Percentiles rank a stretch among this genome's conserved stretches.
phyloP scores from a whole-genome alignment of 306 rosid species.

The Rosa persica region DNA sequence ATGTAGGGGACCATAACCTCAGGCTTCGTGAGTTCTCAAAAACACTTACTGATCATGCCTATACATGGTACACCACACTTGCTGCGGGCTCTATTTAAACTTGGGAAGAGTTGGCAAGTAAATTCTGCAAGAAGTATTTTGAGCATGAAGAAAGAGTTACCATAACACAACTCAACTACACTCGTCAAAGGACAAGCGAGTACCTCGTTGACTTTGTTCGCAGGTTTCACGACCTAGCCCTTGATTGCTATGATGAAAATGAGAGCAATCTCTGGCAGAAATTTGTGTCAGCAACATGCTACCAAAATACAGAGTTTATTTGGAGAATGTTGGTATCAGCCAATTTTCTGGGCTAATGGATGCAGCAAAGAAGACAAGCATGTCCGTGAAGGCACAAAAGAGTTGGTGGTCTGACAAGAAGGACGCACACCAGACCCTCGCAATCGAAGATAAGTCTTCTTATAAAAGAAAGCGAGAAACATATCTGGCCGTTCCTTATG shows the following conservation, averaged over 20 bases:
- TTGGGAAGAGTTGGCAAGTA: background rate
- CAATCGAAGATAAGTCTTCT: background rate
- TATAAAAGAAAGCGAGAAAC: background rate
- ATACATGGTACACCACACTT: background rate
- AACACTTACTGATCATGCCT: background rate
- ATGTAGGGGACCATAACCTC: background rate
- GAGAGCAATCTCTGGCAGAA: background rate
- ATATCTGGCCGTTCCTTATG: fast-evolving
- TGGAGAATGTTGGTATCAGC: background rate
- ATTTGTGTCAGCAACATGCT: no score
- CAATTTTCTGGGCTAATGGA: background rate
- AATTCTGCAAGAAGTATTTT: background rate
- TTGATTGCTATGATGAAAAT: background rate
- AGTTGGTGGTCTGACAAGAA: background rate
- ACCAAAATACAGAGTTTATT: background rate
- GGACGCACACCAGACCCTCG: background rate
- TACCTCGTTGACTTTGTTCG: background rate
- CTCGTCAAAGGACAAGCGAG: background rate
- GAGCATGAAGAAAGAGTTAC: background rate
- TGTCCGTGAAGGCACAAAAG: background rate
- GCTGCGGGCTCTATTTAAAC: background rate
- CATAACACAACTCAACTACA: background rate
- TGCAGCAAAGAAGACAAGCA: background rate
- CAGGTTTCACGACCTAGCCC: background rate
- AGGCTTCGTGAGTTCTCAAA: background rate